These are phyloP conservation scores for Xerocomus spinulosus DNA, from an alignment of 768 basidiomycete genomes.

Conservation along the genomic window DNA sequence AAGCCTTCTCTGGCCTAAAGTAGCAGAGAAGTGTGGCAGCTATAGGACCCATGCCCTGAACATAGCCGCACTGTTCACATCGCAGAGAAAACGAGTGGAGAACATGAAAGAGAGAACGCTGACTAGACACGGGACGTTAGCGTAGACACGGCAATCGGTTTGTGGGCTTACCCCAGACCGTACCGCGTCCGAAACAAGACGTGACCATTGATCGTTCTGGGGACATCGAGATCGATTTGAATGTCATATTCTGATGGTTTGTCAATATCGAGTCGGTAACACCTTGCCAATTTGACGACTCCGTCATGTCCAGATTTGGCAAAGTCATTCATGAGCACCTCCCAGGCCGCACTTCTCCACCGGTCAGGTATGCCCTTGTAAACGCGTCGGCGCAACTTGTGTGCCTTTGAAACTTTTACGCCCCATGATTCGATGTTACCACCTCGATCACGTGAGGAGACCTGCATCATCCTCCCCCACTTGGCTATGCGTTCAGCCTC, in stretches of 20 bases:
- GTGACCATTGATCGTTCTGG: constrained; percentile 92
- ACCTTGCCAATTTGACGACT: constrained; percentile 38
- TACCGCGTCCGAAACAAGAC: constrained; percentile 94
- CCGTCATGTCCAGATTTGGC: constrained; percentile 44
- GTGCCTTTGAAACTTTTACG: constrained; percentile 58
- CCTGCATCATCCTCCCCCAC: constrained; percentile 89
- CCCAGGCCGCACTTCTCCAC: constrained; percentile 94
- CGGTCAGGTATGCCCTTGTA: constrained; percentile 98
- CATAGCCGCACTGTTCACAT: constrained; percentile 89
- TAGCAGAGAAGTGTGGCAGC: constrained; percentile 93
- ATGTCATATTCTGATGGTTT: constrained; percentile 87
- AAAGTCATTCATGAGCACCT: constrained; percentile 61
- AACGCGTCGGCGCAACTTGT: constrained; percentile 66
- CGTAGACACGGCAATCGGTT: not conserved
- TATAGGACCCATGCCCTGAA: constrained; percentile 98
- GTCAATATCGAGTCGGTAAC: constrained; percentile 64
- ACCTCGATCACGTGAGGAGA: constrained; percentile 64
- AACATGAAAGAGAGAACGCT: constrained; percentile 93
- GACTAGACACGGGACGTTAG: constrained; percentile 43
- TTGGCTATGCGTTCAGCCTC: constrained; percentile 80
- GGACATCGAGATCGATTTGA: constrained; percentile 97
- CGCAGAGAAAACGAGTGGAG: constrained; percentile 85
- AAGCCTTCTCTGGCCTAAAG: constrained; percentile 85
- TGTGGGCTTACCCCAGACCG: constrained; percentile 76
- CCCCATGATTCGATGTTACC: constrained; percentile 74